phyloP scores from a whole-genome alignment of 768 basidiomycete genomes.

The Paxillus ammoniavirescens region DNA sequence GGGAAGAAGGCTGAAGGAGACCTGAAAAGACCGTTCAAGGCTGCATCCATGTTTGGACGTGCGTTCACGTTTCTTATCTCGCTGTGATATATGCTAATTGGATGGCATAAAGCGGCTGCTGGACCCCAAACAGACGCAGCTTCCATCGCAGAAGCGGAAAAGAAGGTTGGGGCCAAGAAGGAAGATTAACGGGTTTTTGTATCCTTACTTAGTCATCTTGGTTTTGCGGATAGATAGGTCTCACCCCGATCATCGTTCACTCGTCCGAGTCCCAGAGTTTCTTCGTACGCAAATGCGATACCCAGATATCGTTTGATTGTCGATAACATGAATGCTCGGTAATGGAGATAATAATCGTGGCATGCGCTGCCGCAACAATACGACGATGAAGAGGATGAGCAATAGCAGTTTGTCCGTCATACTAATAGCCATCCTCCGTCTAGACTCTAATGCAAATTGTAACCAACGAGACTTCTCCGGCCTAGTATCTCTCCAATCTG shows the following conservation, averaged over 20 bases:
- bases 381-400: background rate
- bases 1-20: slow-evolving; percentile 82
- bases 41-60: slow-evolving; percentile 72
- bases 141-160: slow-evolving; percentile 85
- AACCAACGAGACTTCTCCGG: slow-evolving; percentile 76
- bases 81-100: background rate
- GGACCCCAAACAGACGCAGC: slow-evolving; percentile 87
- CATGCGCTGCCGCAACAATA: background rate
- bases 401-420: background rate
- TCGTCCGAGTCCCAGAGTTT: too few relatives aligned
- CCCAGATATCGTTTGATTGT: background rate
- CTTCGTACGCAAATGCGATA: background rate
- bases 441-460: slow-evolving; percentile 56
- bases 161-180: slow-evolving; percentile 77
- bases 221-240: slow-evolving; percentile 19
- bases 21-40: slow-evolving; percentile 88
- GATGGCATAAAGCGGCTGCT: slow-evolving; percentile 38
- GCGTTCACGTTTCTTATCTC: slow-evolving; percentile 18
- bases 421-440: background rate
- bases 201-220: slow-evolving; percentile 8
- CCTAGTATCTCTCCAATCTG: slow-evolving; percentile 89
- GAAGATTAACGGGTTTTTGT: slow-evolving; percentile 49
- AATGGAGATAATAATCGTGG: background rate
- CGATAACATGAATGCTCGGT: background rate
- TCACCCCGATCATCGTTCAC: too few relatives aligned